Conservation (phyloP, 2,329 filamentous ascomycete genomes). For the Orbilia ellipsospora region DNA sequence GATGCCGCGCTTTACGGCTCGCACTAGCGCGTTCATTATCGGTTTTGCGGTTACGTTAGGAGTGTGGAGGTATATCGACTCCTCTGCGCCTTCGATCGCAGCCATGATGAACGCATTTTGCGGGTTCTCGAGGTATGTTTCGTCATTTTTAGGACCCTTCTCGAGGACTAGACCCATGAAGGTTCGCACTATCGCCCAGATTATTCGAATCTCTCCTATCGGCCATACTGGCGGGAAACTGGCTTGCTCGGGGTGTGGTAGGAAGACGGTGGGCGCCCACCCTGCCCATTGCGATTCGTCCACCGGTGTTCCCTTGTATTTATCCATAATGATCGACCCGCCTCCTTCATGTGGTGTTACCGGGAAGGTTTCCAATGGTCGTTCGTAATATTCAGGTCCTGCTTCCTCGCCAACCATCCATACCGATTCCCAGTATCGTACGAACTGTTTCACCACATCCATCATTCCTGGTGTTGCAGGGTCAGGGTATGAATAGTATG, state of each 20-base stretch:
- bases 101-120: constrained; percentile 74
- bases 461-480: constrained; percentile 62
- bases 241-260: constrained; percentile 78
- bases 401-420: constrained; percentile 67
- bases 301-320: constrained; percentile 6
- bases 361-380: constrained; percentile 26
- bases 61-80: constrained; percentile 75
- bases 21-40: constrained; percentile 71
- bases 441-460: constrained; percentile 70
- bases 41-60: constrained; percentile 79
- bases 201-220: constrained; percentile 26
- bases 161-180: constrained; percentile 35
- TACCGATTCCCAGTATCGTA: constrained; percentile 75
- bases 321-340: constrained; percentile 35
- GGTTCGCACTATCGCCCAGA: constrained; percentile 29
- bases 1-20: constrained; percentile 74
- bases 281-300: constrained; percentile 11
- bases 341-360: constrained; percentile 40
- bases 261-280: constrained; percentile 69
- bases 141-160: constrained; percentile 22
- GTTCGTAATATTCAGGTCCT: constrained; percentile 30
- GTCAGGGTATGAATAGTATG: constrained; percentile 64
- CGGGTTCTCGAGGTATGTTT: constrained; percentile 67
- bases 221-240: constrained; percentile 71
- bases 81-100: constrained; percentile 70